These are phyloP conservation scores for Cyclostephanos tholiformis DNA, from an alignment of 108 stramenopile genomes.

Conservation along the genomic window DNA sequence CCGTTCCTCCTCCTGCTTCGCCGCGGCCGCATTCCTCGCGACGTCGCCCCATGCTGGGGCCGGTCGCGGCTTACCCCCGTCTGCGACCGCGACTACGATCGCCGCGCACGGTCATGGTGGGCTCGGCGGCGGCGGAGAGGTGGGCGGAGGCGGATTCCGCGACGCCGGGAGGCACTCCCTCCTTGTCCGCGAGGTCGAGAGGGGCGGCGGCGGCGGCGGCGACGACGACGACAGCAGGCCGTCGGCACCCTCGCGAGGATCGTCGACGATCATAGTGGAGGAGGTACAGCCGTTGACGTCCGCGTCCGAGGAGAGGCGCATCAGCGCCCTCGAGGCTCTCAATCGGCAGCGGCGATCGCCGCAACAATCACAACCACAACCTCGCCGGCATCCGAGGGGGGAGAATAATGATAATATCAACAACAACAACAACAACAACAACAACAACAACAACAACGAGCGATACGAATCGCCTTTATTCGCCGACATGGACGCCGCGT, in stretches of 20 bases:
- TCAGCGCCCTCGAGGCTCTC: constrained; percentile 40
- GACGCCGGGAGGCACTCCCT: not conserved
- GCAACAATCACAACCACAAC: too few relatives aligned
- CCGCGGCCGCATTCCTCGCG: not conserved
- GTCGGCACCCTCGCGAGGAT: constrained; percentile 7
- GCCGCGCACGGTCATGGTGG: not conserved
- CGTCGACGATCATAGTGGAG: constrained; percentile 22
- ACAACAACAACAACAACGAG: constrained; percentile 6
- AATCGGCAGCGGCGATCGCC: constrained; percentile 25
- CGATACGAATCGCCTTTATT: constrained; percentile 25
- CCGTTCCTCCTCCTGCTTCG: not conserved
- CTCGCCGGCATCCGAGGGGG: not conserved
- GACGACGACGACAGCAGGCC: not conserved
- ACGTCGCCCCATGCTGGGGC: not conserved
- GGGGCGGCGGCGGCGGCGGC: not conserved
- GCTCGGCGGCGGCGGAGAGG: not conserved
- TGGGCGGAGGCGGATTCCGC: not conserved
- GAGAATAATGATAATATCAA: not conserved
- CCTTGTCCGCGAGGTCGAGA: not conserved
- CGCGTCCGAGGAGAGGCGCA: constrained; percentile 37
- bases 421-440: too few relatives aligned
- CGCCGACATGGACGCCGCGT: constrained; percentile 45
- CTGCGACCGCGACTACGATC: not conserved
- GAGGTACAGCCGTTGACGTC: constrained; percentile 43
- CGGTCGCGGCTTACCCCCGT: not conserved